Conservation (phyloP, 2,329 filamentous ascomycete species). For the Aspergillus latus region DNA sequence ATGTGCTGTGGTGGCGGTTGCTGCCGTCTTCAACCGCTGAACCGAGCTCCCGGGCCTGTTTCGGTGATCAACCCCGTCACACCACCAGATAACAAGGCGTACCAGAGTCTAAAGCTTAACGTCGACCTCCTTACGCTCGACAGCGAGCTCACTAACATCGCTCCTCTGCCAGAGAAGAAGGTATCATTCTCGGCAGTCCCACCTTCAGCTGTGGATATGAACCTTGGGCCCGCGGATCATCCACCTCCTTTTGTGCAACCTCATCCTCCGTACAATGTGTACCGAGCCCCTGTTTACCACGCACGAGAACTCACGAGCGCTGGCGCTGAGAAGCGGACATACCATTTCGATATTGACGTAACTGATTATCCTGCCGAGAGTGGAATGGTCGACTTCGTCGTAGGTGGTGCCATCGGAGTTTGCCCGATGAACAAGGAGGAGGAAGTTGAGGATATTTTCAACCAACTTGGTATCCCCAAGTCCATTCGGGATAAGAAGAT, state of each 20-base stretch:
- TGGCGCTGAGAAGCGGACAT: constrained; percentile 93
- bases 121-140: constrained; percentile 70
- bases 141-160: constrained; percentile 68
- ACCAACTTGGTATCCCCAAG: constrained; percentile 76
- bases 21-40: constrained; percentile 59
- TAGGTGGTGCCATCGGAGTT: constrained; percentile 92
- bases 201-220: constrained; percentile 34
- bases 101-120: constrained; percentile 72
- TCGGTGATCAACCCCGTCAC: constrained; percentile 51
- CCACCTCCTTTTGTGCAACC: constrained; percentile 91
- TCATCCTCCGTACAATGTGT: constrained; percentile 89
- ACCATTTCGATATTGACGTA: constrained; percentile 95
- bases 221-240: constrained; percentile 52
- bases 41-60: constrained; percentile 41
- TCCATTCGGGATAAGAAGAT: constrained; percentile 83
- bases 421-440: constrained; percentile 79
- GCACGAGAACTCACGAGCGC: constrained; percentile 81
- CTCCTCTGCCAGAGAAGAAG: constrained; percentile 72
- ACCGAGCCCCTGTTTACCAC: constrained; percentile 80
- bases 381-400: constrained; percentile 84
- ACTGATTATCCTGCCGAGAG: constrained; percentile 87
- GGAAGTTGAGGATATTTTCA: constrained; percentile 79
- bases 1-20: constrained; percentile 66
- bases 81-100: constrained; percentile 79
- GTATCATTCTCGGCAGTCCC: constrained; percentile 59